Evolutionary conservation across 169 alveolate species (phyloP), one percentile per base, ranked within the genome.

Genomic region (Neospora caninum): DNA sequence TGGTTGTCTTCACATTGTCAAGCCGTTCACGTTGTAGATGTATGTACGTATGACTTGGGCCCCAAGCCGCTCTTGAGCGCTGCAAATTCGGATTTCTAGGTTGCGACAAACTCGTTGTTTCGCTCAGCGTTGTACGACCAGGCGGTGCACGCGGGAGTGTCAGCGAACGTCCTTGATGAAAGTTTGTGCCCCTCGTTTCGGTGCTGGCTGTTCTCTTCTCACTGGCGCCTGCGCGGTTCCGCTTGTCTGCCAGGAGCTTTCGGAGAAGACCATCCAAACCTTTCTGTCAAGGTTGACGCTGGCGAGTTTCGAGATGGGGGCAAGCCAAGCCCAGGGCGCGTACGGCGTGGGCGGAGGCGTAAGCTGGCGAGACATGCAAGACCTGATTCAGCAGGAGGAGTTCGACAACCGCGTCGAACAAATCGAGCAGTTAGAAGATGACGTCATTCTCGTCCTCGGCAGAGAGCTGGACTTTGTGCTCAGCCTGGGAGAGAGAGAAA

Each of bases 341-440:
- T 25, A 69, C 80, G 80, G 41, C 31, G 34, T 9, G 9, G 80
- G 88, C 43, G 1, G 88, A 42, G 64, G 42, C 38, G 25, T 45
- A 36, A 34, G 39, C 18, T 31, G 88, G 78, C 38, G 45, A n/a
- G 42, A 31, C 18, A 42, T 91, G 69, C 94, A 91, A 82, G 58
- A 91, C 78, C 67, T 91, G 80, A 49, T 91, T 39, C 94, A 91
- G 91, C 89, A 49, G 34, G 94, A 91, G 64, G 94, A 91, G 82
- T 78, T 82, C 45, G 91, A 91, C 18, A 45, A 45, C n/a, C 78
- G 88, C 53, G 88, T 87, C 22, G 84, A 91, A 22, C 36, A 31
- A 20, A 18, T 91, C 34, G 27, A 0, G 38, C 54, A 67, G 39
- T 58, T 91, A 0, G 94, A 91, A 64, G 91, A 91, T 31, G 84